A percentile compares a stretch with the other conserved stretches of the same genome.
These are phyloP conservation scores for Xylariaceae sp. DNA, from an alignment of 2,329 filamentous ascomycete genomes.

Conservation along the genomic window DNA sequence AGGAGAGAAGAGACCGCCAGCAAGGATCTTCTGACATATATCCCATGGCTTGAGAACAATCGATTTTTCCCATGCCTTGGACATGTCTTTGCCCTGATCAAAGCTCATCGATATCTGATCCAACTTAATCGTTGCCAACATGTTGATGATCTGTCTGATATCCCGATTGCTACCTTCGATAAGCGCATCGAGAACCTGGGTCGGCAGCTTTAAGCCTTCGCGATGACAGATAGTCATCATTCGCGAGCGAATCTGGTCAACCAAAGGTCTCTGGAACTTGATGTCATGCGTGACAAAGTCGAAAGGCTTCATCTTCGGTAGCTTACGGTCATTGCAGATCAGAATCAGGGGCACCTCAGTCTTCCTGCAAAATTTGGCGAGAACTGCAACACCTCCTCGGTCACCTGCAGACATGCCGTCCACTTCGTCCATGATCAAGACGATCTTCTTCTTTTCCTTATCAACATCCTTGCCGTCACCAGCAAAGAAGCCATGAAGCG, in stretches of 20 bases:
- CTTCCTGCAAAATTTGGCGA: conserved; percentile 93
- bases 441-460: conserved; percentile 79
- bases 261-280: conserved; percentile 80
- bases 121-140: conserved; percentile 90
- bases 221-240: conserved; percentile 94
- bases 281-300: conserved; percentile 80
- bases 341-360: conserved; percentile 91
- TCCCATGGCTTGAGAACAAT: conserved; percentile 97
- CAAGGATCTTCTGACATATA: conserved; percentile 89
- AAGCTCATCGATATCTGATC: conserved; percentile 76
- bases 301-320: conserved; percentile 98
- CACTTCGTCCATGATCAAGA: conserved; percentile 97
- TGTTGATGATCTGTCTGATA: conserved; percentile 97
- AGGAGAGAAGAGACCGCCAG: conserved; percentile 75
- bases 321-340: conserved; percentile 90
- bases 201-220: conserved; percentile 80
- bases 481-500: conserved; percentile 84
- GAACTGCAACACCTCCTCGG: conserved; percentile 86
- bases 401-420: conserved; percentile 98
- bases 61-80: conserved; percentile 97
- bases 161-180: conserved; percentile 95
- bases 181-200: conserved; percentile 79
- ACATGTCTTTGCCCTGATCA: conserved; percentile 86
- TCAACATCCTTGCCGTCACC: conserved; percentile 78
- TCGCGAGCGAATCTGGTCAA: conserved; percentile 83